Evolutionary conservation across 306 rosid genomes (phyloP).

Genomic region (Gleditsia sinensis): DNA sequence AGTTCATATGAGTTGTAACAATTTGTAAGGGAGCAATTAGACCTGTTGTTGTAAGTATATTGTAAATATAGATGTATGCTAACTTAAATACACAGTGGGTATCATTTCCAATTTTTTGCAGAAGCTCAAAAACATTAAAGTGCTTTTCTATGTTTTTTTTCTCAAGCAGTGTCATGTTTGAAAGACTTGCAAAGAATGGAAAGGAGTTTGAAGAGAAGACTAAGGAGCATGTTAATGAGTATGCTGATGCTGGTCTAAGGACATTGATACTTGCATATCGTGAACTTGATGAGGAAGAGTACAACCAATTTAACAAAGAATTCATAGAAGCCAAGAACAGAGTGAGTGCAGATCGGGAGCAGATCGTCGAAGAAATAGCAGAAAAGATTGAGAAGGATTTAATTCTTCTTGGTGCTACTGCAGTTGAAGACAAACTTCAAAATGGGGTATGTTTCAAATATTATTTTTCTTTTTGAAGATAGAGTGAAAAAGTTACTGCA

Average conservation of each 20-base stretch:
- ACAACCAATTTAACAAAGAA: slow-evolving; percentile 55
- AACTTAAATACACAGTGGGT: slow-evolving; percentile 11
- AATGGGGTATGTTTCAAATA: slow-evolving; percentile 67
- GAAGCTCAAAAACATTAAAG: slow-evolving; percentile 23
- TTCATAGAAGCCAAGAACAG: slow-evolving; percentile 76
- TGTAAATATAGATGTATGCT: no score
- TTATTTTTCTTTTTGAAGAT: slow-evolving; percentile 11
- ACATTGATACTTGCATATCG: slow-evolving; percentile 90
- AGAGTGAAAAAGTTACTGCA: neutral
- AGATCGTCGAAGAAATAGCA: slow-evolving; percentile 63
- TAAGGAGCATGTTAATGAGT: slow-evolving; percentile 67
- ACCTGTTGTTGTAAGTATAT: slow-evolving; percentile 2
- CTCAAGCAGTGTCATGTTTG: slow-evolving; percentile 87
- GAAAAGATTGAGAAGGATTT: slow-evolving; percentile 81
- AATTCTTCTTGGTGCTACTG: slow-evolving; percentile 98
- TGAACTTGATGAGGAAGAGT: slow-evolving; percentile 73
- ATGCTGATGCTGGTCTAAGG: slow-evolving; percentile 98
- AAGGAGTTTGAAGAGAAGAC: slow-evolving; percentile 83
- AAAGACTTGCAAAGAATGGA: slow-evolving; percentile 78
- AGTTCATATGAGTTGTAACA: neutral
- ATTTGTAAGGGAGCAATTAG: neutral
- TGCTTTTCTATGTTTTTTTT: slow-evolving; percentile 22
- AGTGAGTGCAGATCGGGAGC: slow-evolving; percentile 80
- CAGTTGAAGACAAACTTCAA: slow-evolving; percentile 99
- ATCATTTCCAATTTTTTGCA: slow-evolving; percentile 5